Base-by-base conservation (phyloP, 345 rosid species). In the Angophora floribunda region DNA sequence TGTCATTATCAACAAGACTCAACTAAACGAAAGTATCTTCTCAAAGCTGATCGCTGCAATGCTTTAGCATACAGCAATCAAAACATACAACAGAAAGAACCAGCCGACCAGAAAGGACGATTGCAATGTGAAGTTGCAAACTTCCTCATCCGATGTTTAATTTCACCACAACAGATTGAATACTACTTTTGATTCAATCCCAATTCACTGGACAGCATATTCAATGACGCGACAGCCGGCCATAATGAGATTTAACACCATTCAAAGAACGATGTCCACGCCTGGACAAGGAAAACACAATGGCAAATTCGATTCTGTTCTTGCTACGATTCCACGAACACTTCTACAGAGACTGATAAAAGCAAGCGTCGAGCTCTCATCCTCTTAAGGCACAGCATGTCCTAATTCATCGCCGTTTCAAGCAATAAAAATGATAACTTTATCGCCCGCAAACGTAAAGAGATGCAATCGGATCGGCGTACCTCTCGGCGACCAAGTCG, bases 401-500 rank as follows among this genome's bases (percentile, higher is more conserved):
- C n/a, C n/a, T n/a, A 9, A 36, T 14, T 32, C 22, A 36, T 78
- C 49, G 2, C n/a, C 32, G 21, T 45, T 45, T 36, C 36, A 87
- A 61, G 7, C 22, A 28, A 87, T 28, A 49, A 63, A 61, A 87
- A 51, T 36, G 53, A 47, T 7, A 75, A 16, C 22, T 63, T 44
- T 1, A 87, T 19, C 50, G 26, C 41, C 65, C 65, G 65, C 30
- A 12, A 59, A 59, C 65, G 12, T 6, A 9, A 59, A 32, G 10
- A 59, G 65, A 59, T 2, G 65, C 65, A 6, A 13, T 28, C 30
- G 63, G 47, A 57, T 55, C 78, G 41, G 32, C 51, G 82, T 87
- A 96, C 99, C 97, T 95, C 50, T 95, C 95, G 44, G 98, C 95
- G 24, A 84, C 95, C 88, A 92, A 90, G 88, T 88, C 88, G 89